phyloP scores from a whole-genome alignment of 2,329 filamentous ascomycete genomes.

The Trichoderma pleuroti region DNA sequence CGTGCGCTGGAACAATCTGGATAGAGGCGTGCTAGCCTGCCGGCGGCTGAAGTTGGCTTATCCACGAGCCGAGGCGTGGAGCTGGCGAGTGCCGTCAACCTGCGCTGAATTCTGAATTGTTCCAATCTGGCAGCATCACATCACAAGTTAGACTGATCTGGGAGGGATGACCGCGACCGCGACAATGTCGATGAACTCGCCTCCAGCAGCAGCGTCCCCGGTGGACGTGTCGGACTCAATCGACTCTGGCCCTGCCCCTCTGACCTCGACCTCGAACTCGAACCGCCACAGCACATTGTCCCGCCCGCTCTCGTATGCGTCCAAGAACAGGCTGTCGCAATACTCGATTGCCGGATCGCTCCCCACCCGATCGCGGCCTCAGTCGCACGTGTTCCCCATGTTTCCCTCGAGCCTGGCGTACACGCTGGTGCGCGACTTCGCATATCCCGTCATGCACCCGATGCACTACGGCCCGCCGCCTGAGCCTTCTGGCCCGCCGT shows the following conservation, averaged over 20 bases:
- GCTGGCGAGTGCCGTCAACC: conserved; percentile 1
- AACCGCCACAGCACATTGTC: conserved; percentile 58
- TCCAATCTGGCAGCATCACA: neutral
- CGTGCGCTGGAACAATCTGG: conserved; percentile 12
- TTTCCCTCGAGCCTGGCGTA: conserved; percentile 85
- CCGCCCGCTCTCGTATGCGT: conserved; percentile 69
- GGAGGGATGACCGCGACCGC: conserved; percentile 40
- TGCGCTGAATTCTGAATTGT: neutral
- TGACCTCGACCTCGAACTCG: conserved; percentile 49
- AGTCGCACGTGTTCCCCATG: conserved; percentile 75
- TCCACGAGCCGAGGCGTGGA: conserved; percentile 13
- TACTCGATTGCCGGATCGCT: conserved; percentile 66
- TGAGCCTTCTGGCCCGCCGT: conserved; percentile 65
- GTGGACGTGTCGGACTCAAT: conserved; percentile 48
- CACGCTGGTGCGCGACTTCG: conserved; percentile 92
- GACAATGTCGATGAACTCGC: conserved; percentile 56
- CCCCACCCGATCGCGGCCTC: conserved; percentile 69
- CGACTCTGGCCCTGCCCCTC: conserved; percentile 52
- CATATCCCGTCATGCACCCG: conserved; percentile 77
- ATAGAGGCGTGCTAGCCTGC: conserved; percentile 14
- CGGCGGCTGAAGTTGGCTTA: conserved; percentile 14
- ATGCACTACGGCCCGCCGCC: conserved; percentile 92
- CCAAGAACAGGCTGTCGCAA: conserved; percentile 77
- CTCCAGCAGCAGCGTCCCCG: conserved; percentile 52
- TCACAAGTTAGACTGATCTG: neutral